phyloP scores from a whole-genome alignment of 1,284 basidiomycete genomes.

The Irpex rosettiformis region DNA sequence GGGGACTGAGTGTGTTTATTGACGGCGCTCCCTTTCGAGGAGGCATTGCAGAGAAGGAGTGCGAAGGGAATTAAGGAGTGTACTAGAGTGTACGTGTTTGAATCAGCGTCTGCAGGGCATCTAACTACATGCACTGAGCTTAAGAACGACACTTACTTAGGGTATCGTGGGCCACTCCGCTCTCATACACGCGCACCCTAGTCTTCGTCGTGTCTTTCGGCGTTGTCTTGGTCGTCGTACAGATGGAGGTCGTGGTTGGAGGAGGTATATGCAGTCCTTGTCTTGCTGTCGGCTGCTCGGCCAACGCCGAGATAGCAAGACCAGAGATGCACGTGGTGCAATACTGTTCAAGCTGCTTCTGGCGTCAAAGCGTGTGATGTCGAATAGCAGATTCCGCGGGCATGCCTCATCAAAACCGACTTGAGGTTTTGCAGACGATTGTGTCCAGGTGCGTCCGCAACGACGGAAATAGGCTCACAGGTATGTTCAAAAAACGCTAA shows the following conservation, averaged over 20 bases:
- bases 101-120: not conserved
- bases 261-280: conserved; percentile 2
- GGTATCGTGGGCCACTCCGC: not conserved
- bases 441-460: no score
- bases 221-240: not conserved
- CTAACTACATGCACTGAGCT: not conserved
- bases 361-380: not conserved
- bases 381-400: not conserved
- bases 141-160: not conserved
- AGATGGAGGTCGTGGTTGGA: not conserved
- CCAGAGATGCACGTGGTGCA: not conserved
- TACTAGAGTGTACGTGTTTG: not conserved
- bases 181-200: not conserved
- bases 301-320: not conserved
- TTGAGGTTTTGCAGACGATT: not conserved
- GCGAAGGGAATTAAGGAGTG: conserved; percentile 3
- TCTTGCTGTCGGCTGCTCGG: conserved; percentile 3
- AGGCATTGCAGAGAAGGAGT: conserved; percentile 19
- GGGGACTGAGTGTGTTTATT: conserved; percentile 28
- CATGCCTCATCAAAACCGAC: not conserved
- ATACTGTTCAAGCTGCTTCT: not conserved
- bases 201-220: not conserved
- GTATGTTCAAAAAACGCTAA: not conserved
- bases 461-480: not conserved
- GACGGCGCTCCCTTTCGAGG: conserved; percentile 23